A percentile compares a stretch with the other conserved stretches of the same genome.
These are phyloP conservation scores for Didymella arachidicola DNA, from an alignment of 2,329 filamentous ascomycete species.

Conservation along the genomic window DNA sequence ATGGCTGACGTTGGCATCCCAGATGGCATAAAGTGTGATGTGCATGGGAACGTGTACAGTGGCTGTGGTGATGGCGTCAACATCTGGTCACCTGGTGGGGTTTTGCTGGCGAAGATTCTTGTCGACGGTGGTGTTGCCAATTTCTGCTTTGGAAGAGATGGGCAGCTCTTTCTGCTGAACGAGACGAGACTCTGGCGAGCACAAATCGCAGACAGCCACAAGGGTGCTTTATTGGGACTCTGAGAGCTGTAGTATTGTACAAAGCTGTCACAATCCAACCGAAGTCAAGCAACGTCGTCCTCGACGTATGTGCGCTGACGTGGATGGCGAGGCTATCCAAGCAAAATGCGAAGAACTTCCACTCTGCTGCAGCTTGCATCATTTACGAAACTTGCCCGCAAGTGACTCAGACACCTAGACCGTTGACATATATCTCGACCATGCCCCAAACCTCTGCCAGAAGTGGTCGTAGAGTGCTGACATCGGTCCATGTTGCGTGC, in stretches of 20 bases:
- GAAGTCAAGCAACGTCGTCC: not conserved
- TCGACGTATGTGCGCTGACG: not conserved
- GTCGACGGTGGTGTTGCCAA: conserved; percentile 54
- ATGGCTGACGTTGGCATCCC: conserved; percentile 32
- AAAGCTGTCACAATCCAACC: not conserved
- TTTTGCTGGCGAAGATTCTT: conserved; percentile 49
- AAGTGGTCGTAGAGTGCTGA: not conserved
- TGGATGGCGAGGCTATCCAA: not conserved
- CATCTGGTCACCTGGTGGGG: conserved; percentile 56
- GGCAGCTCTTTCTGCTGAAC: conserved; percentile 58
- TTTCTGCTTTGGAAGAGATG: conserved; percentile 57
- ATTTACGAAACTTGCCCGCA: not conserved
- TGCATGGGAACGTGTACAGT: conserved; percentile 61
- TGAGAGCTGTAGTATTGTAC: not conserved
- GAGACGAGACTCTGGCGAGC: conserved; percentile 40
- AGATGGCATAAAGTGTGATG: conserved; percentile 37
- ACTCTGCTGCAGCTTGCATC: not conserved
- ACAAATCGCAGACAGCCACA: conserved; percentile 16
- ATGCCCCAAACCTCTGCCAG: not conserved
- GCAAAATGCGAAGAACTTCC: not conserved
- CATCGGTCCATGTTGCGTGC: no score
- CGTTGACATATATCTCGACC: not conserved
- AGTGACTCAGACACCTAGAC: not conserved
- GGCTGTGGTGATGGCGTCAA: conserved; percentile 59
- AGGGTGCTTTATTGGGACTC: conserved; percentile 24